Evolutionary conservation across 169 alveolate species (phyloP).

Genomic region (Babesia gibsoni): DNA sequence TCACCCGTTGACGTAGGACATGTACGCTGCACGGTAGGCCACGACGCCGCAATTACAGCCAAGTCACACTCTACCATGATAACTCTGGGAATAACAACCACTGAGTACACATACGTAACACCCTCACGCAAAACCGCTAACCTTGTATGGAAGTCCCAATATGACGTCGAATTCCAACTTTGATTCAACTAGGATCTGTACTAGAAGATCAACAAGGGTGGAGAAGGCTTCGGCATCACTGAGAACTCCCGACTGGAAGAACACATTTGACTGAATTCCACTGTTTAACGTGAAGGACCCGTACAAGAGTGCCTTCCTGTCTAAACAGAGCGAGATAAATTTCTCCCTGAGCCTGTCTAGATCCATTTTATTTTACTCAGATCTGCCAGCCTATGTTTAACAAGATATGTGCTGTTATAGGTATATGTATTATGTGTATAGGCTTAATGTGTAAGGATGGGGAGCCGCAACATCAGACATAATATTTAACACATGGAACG

Average conservation of each 20-base stretch:
- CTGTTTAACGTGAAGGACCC: conserved; percentile 51
- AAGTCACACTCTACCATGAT: neutral
- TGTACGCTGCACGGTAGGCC: too few species aligned
- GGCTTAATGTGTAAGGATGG: neutral
- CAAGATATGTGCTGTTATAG: too few species aligned
- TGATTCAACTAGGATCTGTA: conserved; percentile 13
- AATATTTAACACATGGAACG: too few species aligned
- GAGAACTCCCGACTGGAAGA: conserved; percentile 57
- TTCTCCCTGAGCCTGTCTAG: neutral
- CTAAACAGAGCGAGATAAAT: conserved; percentile 18
- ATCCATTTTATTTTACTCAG: neutral
- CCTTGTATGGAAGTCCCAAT: conserved; percentile 63
- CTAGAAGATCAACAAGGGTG: conserved; percentile 37
- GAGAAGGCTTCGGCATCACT: conserved; percentile 52
- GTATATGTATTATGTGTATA: too few species aligned
- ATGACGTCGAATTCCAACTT: conserved; percentile 53
- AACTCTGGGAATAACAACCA: neutral
- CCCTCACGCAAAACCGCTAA: neutral
- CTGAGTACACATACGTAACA: neutral
- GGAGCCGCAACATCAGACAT: neutral
- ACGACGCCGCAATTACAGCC: neutral
- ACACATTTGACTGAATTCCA: conserved; percentile 38
- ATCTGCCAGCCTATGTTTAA: neutral
- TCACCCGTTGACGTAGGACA: too few species aligned
- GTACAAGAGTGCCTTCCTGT: conserved; percentile 15